phyloP scores from a whole-genome alignment of 2,329 filamentous ascomycete species.

The Rhinocladiella mackenziei region DNA sequence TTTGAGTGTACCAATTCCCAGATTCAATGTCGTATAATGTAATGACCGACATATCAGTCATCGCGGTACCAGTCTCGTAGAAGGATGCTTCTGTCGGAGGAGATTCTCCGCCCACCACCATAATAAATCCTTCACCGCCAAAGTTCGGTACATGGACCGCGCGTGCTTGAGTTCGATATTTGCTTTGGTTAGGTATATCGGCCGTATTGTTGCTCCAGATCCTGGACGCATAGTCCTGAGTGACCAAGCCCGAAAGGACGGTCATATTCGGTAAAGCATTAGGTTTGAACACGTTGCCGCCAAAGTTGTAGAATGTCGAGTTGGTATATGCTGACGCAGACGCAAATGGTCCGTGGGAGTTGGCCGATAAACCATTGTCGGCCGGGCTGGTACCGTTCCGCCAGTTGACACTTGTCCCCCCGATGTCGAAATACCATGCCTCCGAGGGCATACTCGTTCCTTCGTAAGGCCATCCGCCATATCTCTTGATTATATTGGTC shows the following conservation, averaged over 20 bases:
- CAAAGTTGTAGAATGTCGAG: constrained; percentile 17
- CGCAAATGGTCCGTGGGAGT: constrained; percentile 12
- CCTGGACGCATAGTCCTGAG: constrained; percentile 8
- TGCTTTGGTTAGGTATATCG: constrained; percentile 10
- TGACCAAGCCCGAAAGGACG: constrained; percentile 20
- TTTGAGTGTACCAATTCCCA: constrained; percentile 21
- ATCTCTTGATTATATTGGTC: constrained; percentile 13
- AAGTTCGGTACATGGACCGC: constrained; percentile 13
- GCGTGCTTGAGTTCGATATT: constrained; percentile 13
- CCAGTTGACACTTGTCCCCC: constrained; percentile 7
- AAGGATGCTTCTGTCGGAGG: constrained; percentile 13
- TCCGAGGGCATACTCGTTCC: constrained; percentile 4
- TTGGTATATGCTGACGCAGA: constrained; percentile 14
- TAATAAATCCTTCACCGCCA: constrained; percentile 17
- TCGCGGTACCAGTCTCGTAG: constrained; percentile 6
- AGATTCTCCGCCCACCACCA: constrained; percentile 19
- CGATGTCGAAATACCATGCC: constrained; percentile 15
- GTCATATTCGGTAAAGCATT: constrained; percentile 10
- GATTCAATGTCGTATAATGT: constrained; percentile 21
- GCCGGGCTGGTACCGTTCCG: constrained; percentile 5
- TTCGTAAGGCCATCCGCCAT: constrained; percentile 20
- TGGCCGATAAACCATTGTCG: constrained; percentile 6
- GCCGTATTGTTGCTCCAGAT: constrained; percentile 20
- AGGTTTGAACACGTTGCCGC: constrained; percentile 9
- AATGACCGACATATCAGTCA: constrained; percentile 23